phyloP scores from a whole-genome alignment of 352 stramenopile species.

The Phytophthora melonis region DNA sequence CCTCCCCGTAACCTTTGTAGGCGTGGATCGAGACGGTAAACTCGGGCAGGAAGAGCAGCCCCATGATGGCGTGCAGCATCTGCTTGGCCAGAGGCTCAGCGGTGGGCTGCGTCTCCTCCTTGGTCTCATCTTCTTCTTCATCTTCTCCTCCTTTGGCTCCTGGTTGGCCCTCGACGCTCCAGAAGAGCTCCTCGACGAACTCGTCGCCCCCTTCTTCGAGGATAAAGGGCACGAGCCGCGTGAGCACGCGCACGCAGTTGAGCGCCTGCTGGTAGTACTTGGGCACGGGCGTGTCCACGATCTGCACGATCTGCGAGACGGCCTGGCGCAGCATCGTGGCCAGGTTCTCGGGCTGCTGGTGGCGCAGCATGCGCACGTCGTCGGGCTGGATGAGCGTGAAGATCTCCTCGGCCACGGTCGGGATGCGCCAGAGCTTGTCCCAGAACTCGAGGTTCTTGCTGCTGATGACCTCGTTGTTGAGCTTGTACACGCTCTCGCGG shows the following conservation, averaged over 20 bases:
- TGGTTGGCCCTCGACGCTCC: slow-evolving; percentile 61
- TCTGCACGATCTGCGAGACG: slow-evolving; percentile 86
- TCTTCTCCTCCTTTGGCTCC: slow-evolving; percentile 39
- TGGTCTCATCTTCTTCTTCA: slow-evolving; percentile 44
- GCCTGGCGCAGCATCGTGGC: slow-evolving; percentile 86
- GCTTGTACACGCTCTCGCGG: slow-evolving; percentile 92
- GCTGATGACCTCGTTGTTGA: slow-evolving; percentile 90
- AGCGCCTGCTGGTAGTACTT: slow-evolving; percentile 91
- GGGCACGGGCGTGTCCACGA: slow-evolving; percentile 87
- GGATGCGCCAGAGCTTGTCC: slow-evolving; percentile 91
- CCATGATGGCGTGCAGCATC: slow-evolving; percentile 89
- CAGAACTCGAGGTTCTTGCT: slow-evolving; percentile 91
- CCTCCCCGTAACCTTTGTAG: slow-evolving; percentile 84
- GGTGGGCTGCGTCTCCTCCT: slow-evolving; percentile 27
- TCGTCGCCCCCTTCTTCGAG: slow-evolving; percentile 80
- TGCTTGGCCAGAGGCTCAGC: slow-evolving; percentile 68
- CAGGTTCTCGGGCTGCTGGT: slow-evolving; percentile 84
- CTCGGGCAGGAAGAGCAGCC: slow-evolving; percentile 85
- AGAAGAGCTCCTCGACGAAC: slow-evolving; percentile 88
- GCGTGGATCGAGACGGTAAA: slow-evolving; percentile 88
- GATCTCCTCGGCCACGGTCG: slow-evolving; percentile 89
- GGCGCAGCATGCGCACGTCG: slow-evolving; percentile 89
- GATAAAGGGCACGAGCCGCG: slow-evolving; percentile 87
- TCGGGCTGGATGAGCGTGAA: slow-evolving; percentile 92
- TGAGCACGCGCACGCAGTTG: slow-evolving; percentile 88